Conservation (phyloP, 1,139 yeast genomes). For the Magnusiomyces fungicola region DNA sequence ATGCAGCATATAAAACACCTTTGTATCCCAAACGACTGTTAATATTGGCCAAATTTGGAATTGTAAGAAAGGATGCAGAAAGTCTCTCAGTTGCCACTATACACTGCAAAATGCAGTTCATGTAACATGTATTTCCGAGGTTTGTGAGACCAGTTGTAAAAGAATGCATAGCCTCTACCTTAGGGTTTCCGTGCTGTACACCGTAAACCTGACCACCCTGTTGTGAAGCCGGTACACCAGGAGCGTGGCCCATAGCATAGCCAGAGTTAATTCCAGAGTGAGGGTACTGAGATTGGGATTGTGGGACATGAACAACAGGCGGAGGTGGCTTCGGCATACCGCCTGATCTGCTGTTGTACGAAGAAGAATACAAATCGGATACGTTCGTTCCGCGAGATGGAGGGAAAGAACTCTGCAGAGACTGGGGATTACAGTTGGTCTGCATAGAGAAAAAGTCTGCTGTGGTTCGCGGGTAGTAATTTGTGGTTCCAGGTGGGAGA, state of each 20-base stretch:
- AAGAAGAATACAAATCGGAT: background rate
- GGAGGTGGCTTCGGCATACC: conserved; percentile 9
- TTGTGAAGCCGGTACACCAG: too few relatives aligned
- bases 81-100: conserved; percentile 47
- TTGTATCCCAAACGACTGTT: conserved; percentile 74
- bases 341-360: too few relatives aligned
- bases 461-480: conserved; percentile 3
- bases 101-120: conserved; percentile 89
- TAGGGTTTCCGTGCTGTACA: too few relatives aligned
- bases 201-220: too few relatives aligned
- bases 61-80: conserved; percentile 43
- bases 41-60: conserved; percentile 67
- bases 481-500: background rate
- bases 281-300: conserved; percentile 8
- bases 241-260: conserved; percentile 8
- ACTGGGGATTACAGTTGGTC: background rate
- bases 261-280: conserved; percentile 6
- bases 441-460: conserved; percentile 1
- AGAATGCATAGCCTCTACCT: conserved; percentile 4
- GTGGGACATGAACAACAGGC: conserved; percentile 10
- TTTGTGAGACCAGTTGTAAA: conserved; percentile 59
- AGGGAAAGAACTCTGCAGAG: background rate
- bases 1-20: conserved; percentile 70
- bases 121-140: conserved; percentile 87
- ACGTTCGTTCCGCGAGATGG: background rate